Percentiles rank a stretch among this genome's conserved stretches.
phyloP scores from a whole-genome alignment of 192 early-diverging fungal genomes.

The Podila horticola region DNA sequence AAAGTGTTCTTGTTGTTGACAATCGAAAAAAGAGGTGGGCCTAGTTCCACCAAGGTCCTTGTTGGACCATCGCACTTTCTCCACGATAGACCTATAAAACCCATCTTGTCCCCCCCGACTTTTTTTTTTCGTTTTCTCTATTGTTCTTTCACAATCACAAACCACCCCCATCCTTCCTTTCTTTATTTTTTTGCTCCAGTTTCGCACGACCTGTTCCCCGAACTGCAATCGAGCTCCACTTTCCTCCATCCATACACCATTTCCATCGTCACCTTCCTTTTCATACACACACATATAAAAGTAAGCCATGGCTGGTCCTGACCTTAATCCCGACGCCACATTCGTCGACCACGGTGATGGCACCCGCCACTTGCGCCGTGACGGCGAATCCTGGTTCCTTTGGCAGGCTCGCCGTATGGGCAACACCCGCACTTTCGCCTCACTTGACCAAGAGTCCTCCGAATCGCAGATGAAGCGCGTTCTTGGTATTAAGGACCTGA shows the following conservation, averaged over 20 bases:
- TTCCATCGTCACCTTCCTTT: neutral
- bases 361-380: conserved; percentile 28
- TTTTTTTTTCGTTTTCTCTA: neutral
- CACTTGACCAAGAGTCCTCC: conserved; percentile 47
- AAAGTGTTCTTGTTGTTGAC: no score
- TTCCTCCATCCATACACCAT: neutral
- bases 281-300: neutral
- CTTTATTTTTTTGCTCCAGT: neutral
- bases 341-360: conserved; percentile 32
- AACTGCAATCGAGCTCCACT: neutral
- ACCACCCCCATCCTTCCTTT: neutral
- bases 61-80: no score
- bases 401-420: conserved; percentile 38
- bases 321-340: conserved; percentile 3
- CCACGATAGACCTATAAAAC: neutral
- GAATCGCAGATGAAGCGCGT: conserved; percentile 62
- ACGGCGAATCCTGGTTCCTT: conserved; percentile 5
- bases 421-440: conserved; percentile 42
- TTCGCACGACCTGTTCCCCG: neutral
- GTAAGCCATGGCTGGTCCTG: conserved; percentile 21
- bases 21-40: no score
- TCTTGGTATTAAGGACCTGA: conserved; percentile 70
- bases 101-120: neutral
- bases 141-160: neutral
- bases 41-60: no score